Percentiles rank a stretch among this genome's conserved stretches.
These are phyloP conservation scores for Fusarium miscanthi DNA, from an alignment of 2,329 filamentous ascomycete species.

Conservation along the genomic window DNA sequence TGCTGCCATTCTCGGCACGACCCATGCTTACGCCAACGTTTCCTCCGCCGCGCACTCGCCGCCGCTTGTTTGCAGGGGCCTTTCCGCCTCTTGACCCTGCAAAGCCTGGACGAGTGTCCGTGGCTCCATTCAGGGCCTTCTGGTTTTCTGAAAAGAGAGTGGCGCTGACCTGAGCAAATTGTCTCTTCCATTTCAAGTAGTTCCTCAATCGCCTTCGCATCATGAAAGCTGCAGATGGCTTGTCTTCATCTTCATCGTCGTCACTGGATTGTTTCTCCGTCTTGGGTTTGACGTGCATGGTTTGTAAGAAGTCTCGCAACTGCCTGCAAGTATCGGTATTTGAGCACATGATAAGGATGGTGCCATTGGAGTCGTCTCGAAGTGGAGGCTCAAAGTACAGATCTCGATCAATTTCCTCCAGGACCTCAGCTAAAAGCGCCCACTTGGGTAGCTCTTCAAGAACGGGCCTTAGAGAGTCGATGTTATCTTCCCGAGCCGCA, in stretches of 20 bases:
- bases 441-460: slow-evolving; percentile 97
- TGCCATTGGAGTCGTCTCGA: slow-evolving; percentile 89
- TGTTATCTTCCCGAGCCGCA: slow-evolving; percentile 57
- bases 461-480: slow-evolving; percentile 78
- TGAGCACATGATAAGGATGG: slow-evolving; percentile 94
- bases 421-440: slow-evolving; percentile 85
- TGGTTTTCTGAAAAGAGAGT: slow-evolving; percentile 84
- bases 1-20: slow-evolving; percentile 77
- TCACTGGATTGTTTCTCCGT: slow-evolving; percentile 57
- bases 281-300: slow-evolving; percentile 80
- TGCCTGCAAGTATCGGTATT: slow-evolving; percentile 89
- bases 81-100: slow-evolving; percentile 64
- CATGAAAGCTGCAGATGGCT: slow-evolving; percentile 84
- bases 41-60: slow-evolving; percentile 84
- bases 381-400: slow-evolving; percentile 82
- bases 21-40: slow-evolving; percentile 66
- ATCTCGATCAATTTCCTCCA: slow-evolving; percentile 93
- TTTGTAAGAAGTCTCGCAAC: slow-evolving; percentile 89
- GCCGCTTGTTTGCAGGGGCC: slow-evolving; percentile 84
- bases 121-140: slow-evolving; percentile 75
- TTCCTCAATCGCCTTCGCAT: slow-evolving; percentile 87
- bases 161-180: slow-evolving; percentile 86
- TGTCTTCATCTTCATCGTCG: slow-evolving; percentile 63
- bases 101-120: slow-evolving; percentile 64
- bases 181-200: slow-evolving; percentile 90